Percentiles rank a stretch among this genome's conserved stretches.
Conservation (phyloP, 306 rosid species). For the Oxytropis ochrocephala region DNA sequence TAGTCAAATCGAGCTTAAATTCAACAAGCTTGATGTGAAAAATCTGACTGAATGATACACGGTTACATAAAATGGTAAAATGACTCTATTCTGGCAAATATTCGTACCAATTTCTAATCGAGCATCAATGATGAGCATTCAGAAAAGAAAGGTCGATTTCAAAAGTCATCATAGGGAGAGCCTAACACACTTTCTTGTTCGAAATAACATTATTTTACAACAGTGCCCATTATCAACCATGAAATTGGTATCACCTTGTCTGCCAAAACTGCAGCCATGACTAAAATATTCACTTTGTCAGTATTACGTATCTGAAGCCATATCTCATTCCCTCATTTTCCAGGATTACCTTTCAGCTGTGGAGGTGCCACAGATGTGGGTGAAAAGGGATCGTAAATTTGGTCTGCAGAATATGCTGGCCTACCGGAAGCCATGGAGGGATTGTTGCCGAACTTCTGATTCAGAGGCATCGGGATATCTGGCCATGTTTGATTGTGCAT, state of each 20-base stretch:
- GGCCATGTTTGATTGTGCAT: constrained; percentile 37
- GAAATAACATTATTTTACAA: constrained; percentile 5
- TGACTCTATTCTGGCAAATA: not conserved
- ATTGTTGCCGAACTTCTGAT: constrained; percentile 41
- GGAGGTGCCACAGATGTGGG: constrained; percentile 58
- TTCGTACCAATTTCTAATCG: not conserved
- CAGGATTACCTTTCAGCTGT: constrained; percentile 36
- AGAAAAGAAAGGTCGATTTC: not conserved
- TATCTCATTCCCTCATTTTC: constrained; percentile 22
- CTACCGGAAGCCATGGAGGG: constrained; percentile 40
- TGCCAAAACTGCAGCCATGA: not conserved
- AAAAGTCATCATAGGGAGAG: not conserved
- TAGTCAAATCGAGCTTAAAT: not conserved
- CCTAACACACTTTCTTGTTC: not conserved
- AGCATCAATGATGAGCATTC: not conserved
- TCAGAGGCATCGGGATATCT: constrained; percentile 33
- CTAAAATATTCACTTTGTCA: not conserved
- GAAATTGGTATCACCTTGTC: not conserved
- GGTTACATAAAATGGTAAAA: not conserved
- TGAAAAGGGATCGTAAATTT: constrained; percentile 92
- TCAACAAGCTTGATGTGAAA: not conserved
- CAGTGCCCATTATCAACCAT: not conserved
- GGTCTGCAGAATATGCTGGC: constrained; percentile 49
- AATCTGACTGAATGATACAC: not conserved
- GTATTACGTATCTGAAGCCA: not conserved